Conservation (phyloP, 306 rosid species). For the Biancaea sappan region DNA sequence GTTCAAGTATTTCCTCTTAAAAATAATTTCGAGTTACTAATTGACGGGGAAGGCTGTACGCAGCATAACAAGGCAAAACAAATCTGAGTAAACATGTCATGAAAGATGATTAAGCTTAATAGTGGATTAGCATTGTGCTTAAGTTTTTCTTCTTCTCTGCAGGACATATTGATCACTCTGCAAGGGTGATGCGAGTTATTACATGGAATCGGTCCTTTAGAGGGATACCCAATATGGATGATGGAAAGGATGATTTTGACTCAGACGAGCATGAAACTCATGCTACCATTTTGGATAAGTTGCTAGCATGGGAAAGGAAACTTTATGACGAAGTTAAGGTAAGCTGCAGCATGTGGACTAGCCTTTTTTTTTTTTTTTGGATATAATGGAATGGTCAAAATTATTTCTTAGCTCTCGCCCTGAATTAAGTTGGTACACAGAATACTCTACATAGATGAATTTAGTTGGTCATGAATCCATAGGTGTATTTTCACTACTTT, state of each 20-base stretch:
- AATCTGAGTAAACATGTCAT: not conserved
- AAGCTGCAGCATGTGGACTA: too few species aligned
- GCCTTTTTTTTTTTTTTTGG: too few species aligned
- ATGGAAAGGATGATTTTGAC: conserved; percentile 59
- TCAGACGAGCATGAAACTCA: conserved; percentile 65
- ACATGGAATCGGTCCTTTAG: conserved; percentile 74
- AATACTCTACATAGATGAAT: not conserved
- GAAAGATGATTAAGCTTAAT: not conserved
- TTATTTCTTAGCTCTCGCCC: too few species aligned
- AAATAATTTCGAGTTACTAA: not conserved
- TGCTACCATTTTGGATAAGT: conserved; percentile 67
- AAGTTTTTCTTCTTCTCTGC: conserved; percentile 11
- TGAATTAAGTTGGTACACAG: not conserved
- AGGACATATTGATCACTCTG: conserved; percentile 78
- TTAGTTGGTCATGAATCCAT: not conserved
- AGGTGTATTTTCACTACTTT: not conserved
- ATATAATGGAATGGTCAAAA: too few species aligned
- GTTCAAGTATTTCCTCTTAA: not conserved
- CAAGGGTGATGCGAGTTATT: conserved; percentile 74
- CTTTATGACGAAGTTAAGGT: conserved; percentile 80
- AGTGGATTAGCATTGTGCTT: not conserved
- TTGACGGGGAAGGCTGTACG: not conserved
- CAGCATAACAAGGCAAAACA: not conserved
- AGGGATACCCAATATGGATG: conserved; percentile 44
- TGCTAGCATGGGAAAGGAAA: conserved; percentile 80